These are phyloP conservation scores for Spizellomyces sp. DNA, from an alignment of 192 early-diverging fungal species.

Conservation along the genomic window DNA sequence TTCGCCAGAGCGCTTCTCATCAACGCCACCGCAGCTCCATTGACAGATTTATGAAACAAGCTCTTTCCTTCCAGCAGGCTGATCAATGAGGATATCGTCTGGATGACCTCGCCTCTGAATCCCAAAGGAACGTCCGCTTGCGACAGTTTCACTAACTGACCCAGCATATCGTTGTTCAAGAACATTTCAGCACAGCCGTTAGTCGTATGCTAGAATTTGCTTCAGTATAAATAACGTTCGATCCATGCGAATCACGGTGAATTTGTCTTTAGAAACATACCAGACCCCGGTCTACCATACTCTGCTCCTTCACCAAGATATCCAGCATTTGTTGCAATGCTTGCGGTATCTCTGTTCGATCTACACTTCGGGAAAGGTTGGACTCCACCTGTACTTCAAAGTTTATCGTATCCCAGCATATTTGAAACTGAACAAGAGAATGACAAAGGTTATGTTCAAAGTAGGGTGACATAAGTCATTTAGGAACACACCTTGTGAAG, in stretches of 20 bases:
- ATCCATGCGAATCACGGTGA: no score
- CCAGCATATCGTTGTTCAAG: constrained; percentile 80
- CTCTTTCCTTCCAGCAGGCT: constrained; percentile 85
- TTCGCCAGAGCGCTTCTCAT: constrained; percentile 65
- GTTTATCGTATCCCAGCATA: no score
- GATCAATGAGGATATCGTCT: constrained; percentile 78
- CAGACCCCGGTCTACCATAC: constrained; percentile 67
- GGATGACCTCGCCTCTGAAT: constrained; percentile 77
- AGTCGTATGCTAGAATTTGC: constrained; percentile 13
- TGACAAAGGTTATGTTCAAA: no score
- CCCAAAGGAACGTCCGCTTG: constrained; percentile 78
- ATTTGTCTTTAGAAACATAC: constrained; percentile 7
- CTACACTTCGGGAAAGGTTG: no score
- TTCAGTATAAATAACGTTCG: neutral
- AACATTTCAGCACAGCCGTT: constrained; percentile 81
- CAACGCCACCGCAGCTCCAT: constrained; percentile 80
- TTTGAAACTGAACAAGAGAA: no score
- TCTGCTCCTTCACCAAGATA: constrained; percentile 85
- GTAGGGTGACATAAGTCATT: no score
- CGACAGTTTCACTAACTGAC: constrained; percentile 74
- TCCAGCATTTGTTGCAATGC: constrained; percentile 83
- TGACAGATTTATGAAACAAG: constrained; percentile 86
- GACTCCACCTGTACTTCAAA: no score
- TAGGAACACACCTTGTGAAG: no score
- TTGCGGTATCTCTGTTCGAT: constrained; percentile 69